Percentiles rank a stretch among this genome's conserved stretches.
Evolutionary conservation across 768 basidiomycete species (phyloP).

Genomic region (Fomitopsis serialis): DNA sequence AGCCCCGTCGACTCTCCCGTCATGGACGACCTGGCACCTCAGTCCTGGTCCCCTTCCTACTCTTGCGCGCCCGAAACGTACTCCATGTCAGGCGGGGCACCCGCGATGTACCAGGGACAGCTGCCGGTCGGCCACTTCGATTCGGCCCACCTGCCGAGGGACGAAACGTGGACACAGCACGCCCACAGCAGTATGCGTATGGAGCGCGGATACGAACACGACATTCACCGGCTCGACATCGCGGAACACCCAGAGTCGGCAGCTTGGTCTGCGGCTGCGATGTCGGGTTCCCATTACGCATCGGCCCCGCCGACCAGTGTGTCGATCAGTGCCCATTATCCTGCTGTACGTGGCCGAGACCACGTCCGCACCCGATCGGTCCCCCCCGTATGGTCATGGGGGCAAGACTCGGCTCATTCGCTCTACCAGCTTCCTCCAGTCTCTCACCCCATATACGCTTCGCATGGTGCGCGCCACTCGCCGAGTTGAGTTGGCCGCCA

Average conservation of each 20-base stretch:
- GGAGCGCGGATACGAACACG: not conserved
- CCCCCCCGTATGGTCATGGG: slow-evolving; percentile 15
- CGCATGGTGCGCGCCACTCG: slow-evolving; percentile 2
- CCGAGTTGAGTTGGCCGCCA: not conserved
- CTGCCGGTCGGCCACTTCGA: not conserved
- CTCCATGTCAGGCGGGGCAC: not conserved
- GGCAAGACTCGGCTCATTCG: slow-evolving; percentile 1
- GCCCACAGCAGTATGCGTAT: not conserved
- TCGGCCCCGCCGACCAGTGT: slow-evolving; percentile 17
- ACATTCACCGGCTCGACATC: not conserved
- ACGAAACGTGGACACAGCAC: slow-evolving; percentile 4
- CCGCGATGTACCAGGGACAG: not conserved
- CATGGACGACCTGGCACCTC: not conserved
- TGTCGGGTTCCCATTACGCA: slow-evolving; percentile 13
- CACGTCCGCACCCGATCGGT: slow-evolving; percentile 18
- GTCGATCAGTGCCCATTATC: slow-evolving; percentile 14
- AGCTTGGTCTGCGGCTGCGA: slow-evolving; percentile 13
- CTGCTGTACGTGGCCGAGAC: slow-evolving; percentile 17
- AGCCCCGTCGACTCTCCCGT: not conserved
- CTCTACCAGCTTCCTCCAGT: not conserved
- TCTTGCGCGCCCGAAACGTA: not conserved
- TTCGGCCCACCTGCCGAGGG: not conserved
- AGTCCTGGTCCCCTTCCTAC: not conserved
- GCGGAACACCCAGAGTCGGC: slow-evolving; percentile 5
- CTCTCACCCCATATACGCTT: slow-evolving; percentile 2